Evolutionary conservation across 495 filamentous ascomycete species (phyloP).

Genomic region (Penicillium verhagenii): DNA sequence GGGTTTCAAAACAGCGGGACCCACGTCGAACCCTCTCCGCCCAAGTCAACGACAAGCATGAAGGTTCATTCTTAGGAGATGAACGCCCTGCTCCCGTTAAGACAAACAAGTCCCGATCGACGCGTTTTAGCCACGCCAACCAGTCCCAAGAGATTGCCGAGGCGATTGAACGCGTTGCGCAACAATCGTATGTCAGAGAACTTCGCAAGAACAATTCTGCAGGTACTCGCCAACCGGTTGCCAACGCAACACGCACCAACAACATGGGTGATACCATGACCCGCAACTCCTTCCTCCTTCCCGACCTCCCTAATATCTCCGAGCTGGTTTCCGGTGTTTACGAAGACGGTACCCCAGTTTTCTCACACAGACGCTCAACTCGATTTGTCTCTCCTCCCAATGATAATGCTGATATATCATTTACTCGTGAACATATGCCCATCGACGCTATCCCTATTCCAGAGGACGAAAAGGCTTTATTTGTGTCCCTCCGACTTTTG

Average conservation of each 20-base stretch:
- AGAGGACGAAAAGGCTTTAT: constrained; percentile 66
- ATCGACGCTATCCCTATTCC: constrained; percentile 65
- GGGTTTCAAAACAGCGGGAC: constrained; percentile 33
- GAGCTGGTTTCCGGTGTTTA: constrained; percentile 70
- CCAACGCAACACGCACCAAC: constrained; percentile 14
- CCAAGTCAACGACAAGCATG: constrained; percentile 54
- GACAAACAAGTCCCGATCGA: constrained; percentile 49
- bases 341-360: constrained; percentile 64
- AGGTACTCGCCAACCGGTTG: constrained; percentile 21
- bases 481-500: constrained; percentile 64
- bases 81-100: constrained; percentile 50
- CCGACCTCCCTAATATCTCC: constrained; percentile 67
- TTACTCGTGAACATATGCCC: constrained; percentile 45
- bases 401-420: constrained; percentile 38
- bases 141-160: constrained; percentile 45
- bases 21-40: constrained; percentile 49
- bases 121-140: constrained; percentile 55
- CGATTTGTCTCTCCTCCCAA: constrained; percentile 54
- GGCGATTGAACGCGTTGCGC: constrained; percentile 44
- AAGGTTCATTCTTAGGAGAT: constrained; percentile 50
- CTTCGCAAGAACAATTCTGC: constrained; percentile 24
- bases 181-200: constrained; percentile 41
- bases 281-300: constrained; percentile 63
- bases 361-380: constrained; percentile 52
- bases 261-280: constrained; percentile 41